Base-by-base conservation (phyloP, 345 rosid species). In the Sisymbrium irio region DNA sequence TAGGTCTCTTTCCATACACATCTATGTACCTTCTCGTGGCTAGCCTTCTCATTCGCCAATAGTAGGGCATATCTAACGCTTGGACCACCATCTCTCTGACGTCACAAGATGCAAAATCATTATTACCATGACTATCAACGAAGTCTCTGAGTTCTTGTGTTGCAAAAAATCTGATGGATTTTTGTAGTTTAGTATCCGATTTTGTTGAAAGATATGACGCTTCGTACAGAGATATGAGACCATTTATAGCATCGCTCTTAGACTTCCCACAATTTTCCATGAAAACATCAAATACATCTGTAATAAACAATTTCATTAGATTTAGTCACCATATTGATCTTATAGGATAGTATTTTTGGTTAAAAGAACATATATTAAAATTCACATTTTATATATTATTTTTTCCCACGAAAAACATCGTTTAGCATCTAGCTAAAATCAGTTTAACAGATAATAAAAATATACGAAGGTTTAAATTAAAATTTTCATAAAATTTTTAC, bases 211-310 rank as follows among this genome's bases (percentile, higher is more conserved):
- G 69, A 59, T 81, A 74, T 1, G 86, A 56, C 0, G 82, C 83
- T 50, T 84, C 84, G 15, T 82, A 86, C 7, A 86, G 79, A 20
- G 77, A 64, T 15, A 78, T 36, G 53, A 79, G 4, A 22, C 77
- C 86, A 22, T n/a, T 32, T 6, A 69, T 62, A 10, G 78, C 82
- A 7, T 9, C 14, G 1, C 0, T 32, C 12, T 53, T 64, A 15
- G 40, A 62, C 62, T 69, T 37, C 3, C 33, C 71, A 32, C 72
- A 68, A 17, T 49, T 77, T 44, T 74, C 71, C 72, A 74, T 82
- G 3, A 70, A 53, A 17, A 79, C 12, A 40, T 75, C 69, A 13
- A 75, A 79, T 19, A 74, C 44, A 65, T 78, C 85, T 81, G 79
- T 5, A 36, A 47, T 3, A 27, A 14, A 44, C 10, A 27, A 41